Evolutionary conservation across 768 basidiomycete species (phyloP).

Genomic region (Boletus rubropictus): DNA sequence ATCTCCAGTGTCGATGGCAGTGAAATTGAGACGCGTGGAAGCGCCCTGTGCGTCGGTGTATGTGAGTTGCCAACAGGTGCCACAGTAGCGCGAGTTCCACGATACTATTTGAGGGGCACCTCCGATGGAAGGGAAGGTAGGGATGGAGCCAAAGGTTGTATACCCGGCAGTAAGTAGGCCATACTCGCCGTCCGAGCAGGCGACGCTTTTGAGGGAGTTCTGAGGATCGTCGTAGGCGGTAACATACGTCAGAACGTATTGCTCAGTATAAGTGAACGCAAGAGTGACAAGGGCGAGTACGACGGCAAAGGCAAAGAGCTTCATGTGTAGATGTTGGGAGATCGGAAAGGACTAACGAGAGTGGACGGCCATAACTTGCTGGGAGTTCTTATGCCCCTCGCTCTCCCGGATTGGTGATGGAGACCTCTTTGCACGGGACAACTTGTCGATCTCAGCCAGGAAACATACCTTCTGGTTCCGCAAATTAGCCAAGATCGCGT

Average conservation of each 20-base stretch:
- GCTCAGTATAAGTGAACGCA: not conserved
- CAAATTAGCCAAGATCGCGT: not conserved
- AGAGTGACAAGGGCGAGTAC: conserved; percentile 7
- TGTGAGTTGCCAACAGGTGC: conserved; percentile 55
- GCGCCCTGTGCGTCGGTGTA: conserved; percentile 32
- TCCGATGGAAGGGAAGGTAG: conserved; percentile 56
- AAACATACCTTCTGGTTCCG: not conserved
- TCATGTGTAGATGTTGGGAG: conserved; percentile 4
- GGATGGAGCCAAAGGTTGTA: conserved; percentile 46
- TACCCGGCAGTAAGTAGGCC: conserved; percentile 44
- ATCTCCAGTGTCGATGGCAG: conserved; percentile 47
- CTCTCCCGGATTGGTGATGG: not conserved
- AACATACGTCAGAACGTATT: conserved; percentile 39
- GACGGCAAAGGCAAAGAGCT: not conserved
- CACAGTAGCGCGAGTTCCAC: conserved; percentile 50
- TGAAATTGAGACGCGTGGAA: conserved; percentile 38
- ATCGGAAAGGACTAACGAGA: not conserved
- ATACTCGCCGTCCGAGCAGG: conserved; percentile 49
- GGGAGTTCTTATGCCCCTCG: not conserved
- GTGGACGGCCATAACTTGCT: not conserved
- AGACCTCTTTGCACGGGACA: not conserved
- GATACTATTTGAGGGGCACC: conserved; percentile 46
- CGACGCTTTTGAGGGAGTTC: conserved; percentile 37
- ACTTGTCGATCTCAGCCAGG: not conserved
- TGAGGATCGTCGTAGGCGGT: conserved; percentile 41